Base-by-base conservation (phyloP, 345 rosid species). In the Leavenworthia alabamica region DNA sequence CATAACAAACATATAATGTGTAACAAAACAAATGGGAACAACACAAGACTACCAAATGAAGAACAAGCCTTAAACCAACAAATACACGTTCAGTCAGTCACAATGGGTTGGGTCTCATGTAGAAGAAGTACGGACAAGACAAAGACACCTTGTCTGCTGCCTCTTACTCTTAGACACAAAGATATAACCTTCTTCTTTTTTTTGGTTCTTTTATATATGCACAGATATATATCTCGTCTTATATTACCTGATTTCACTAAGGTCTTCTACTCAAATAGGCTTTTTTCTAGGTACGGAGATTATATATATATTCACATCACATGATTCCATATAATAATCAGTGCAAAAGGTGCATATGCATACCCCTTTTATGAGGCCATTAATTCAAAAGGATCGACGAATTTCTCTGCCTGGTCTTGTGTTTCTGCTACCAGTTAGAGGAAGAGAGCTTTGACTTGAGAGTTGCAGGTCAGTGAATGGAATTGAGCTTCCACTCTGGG, bases 401-500 rank as follows among this genome's bases (percentile, higher is more conserved):
- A 81, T 82, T 63, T 86, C 94, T 22, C 79, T 73, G 26, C 86
- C 81, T 73, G 75, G 86, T 74, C 89, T 77, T 22, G 83, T 74
- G 73, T 75, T 77, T 82, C 95, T 79, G 80, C 77, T 79, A 79
- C 79, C 80, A 45, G 77, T 65, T 70, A 82, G 77, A 69, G 96
- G 74, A 72, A 83, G 81, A 15, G 96, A 80, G 39, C 67, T 75
- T 71, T 83, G 94, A 76, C 82, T 74, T 32, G 89, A 81, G 64
- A 76, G 84, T 62, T 86, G 97, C 65, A 81, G 76, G 28, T 86
- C 92, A 45, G 90, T 68, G 60, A 85, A 73, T 29, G 82, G 83
- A 54, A 79, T 74, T 28, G 95, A 62, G 52, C 83, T 83, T 0
- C 71, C 66, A 3, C 78, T 82, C 72, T 77, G 95, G 4, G 90